Base-by-base conservation (phyloP, 257 asterid genomes). In the Hygrophila difformis region DNA sequence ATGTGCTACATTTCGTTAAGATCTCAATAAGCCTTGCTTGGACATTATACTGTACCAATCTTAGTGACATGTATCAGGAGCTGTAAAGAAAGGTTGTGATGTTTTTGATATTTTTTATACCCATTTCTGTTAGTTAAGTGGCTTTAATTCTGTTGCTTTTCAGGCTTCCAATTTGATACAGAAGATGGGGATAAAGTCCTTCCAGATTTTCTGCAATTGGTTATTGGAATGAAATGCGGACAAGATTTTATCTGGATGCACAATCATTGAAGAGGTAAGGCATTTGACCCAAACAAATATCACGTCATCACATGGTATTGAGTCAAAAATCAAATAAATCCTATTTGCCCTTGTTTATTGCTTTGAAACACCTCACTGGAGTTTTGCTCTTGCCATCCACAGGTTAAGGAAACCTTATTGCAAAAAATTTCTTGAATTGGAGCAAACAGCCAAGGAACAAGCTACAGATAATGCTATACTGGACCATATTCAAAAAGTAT, bases 401-500 rank as follows among this genome's bases (percentile, higher is more conserved):
- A 89, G 98, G 98, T 82, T 53, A 85, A 76, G 75, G 75, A 72
- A 56, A 51, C 56, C 19, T 68, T 89, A 59, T 58, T 86, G 65
- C 69, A 75, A 56, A 89, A n/a, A 74, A 44, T 85, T 73, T 66
- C 74, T 73, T 39, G 93, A 89, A 63, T 61, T 82, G 66, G 98
- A 85, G 64, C 82, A 82, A 73, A 70, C 92, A 20, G 96, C 98
- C 54, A 82, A 80, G 71, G 96, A 89, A 61, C 96, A 85, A 69
- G 96, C 96, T 56, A 72, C 94, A 37, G 98, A 89, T 58, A 85
- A 85, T 68, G 98, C 94, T 23, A 89, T 89, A 57, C 75, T 89
- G 52, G 98, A 85, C 65, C 92, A 72, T 67, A 61, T 86, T 49
- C 78, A 72, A 57, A 77, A 78, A 74, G 98, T 89, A 58, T 26